Conservation (phyloP, 176 grass and related monocot genomes). For the Alopecurus myosuroides region DNA sequence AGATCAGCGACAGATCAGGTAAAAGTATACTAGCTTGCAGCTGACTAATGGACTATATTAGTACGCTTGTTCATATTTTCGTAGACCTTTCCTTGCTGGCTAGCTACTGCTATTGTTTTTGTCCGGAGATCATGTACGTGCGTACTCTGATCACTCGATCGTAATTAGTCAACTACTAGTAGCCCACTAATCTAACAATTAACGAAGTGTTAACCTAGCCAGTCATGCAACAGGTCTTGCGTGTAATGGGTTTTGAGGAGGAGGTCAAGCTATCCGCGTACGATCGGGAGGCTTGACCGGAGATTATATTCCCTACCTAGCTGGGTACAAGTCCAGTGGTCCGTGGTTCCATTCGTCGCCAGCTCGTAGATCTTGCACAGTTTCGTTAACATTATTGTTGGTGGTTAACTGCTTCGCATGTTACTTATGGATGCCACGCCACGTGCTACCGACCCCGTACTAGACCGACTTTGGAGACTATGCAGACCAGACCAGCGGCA, state of each 20-base stretch:
- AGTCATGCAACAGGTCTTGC: not conserved
- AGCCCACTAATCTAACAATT: not conserved
- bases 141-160: constrained; percentile 6
- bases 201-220: not conserved
- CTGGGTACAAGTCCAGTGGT: not conserved
- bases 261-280: not conserved
- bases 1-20: constrained; percentile 9
- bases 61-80: constrained; percentile 16
- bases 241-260: not conserved
- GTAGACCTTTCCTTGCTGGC: constrained; percentile 15
- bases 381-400: not conserved
- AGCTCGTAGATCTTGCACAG: not conserved
- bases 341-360: not conserved
- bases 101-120: not conserved
- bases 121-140: not conserved
- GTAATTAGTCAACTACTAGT: not conserved
- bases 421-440: not conserved
- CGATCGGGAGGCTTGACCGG: not conserved
- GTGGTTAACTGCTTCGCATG: not conserved
- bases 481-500: not conserved
- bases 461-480: constrained; percentile 18
- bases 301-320: not conserved
- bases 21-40: constrained; percentile 22
- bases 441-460: constrained; percentile 1
- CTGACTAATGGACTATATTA: constrained; percentile 26